Percentiles rank a stretch among this genome's conserved stretches.
These are phyloP conservation scores for Sorghum bicolor DNA, from an alignment of 176 grass and related monocot species.

Conservation along the genomic window DNA sequence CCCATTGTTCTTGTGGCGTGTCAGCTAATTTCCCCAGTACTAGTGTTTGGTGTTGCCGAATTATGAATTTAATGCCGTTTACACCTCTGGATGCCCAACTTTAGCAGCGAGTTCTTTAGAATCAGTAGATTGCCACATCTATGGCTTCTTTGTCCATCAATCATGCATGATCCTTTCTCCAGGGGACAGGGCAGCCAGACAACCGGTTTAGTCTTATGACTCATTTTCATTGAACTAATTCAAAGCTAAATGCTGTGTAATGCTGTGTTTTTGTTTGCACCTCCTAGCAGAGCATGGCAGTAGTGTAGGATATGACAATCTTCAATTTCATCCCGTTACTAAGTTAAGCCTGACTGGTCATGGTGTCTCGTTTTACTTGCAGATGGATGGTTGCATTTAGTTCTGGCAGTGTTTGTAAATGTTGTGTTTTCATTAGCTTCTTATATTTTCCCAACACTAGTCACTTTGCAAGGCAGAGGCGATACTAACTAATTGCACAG, in stretches of 20 bases:
- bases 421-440: background rate
- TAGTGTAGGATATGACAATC: background rate
- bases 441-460: background rate
- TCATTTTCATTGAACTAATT: background rate
- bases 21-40: background rate
- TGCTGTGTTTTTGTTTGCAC: background rate
- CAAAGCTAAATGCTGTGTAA: background rate
- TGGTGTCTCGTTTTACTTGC: background rate
- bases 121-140: background rate
- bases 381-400: background rate
- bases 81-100: background rate
- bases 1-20: background rate
- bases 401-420: background rate
- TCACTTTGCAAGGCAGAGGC: background rate
- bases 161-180: background rate
- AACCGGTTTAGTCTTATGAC: background rate
- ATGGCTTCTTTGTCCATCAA: background rate
- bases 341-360: background rate
- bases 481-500: background rate
- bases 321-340: background rate
- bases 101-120: background rate
- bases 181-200: background rate
- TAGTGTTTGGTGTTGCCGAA: background rate
- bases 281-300: background rate
- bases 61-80: background rate